Base-by-base conservation (phyloP, 192 early-diverging fungal species). In the Pilobolus umbonatus region DNA sequence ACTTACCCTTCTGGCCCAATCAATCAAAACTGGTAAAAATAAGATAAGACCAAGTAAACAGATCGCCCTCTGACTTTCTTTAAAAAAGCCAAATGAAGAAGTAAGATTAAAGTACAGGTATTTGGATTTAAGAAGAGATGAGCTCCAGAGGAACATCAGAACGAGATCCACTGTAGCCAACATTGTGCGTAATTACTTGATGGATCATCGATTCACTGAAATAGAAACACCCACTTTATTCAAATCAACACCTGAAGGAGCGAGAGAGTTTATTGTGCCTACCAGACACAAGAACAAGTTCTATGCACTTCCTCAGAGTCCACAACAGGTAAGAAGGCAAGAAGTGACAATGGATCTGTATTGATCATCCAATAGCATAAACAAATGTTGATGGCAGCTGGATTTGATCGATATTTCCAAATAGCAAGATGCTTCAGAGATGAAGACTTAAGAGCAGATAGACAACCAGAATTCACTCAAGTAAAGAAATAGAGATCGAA, bases 401-500 rank as follows among this genome's bases (percentile, higher is more conserved):
- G 90, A 1, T 79, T 93, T 15, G 94, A 96, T 64, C 78, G 88
- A 42, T 96, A 96, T 74, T 96, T 84, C 67, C 94, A 96, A 73
- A 85, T 96, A 47, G 94, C 92, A 3, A 80, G 88, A 15, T 96
- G 94, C 62, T 96, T 93, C 62, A 76, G 94, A 46, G 94, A 96
- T 56, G 94, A 96, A 49, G 88, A 90, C 64, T 65, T 88, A 44
- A 80, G 92, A 7, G 80, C 90, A 0, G 92, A 96, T 67, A 80
- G 94, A 24, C 94, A 96, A 64, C 92, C 92, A 15, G 94, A 96
- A 65, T 96, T 96, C 57, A 96, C 92, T 4, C 94, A 96, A 71
- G 86, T 88, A 74, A 51, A 36, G 6, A 43, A 39, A 14, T 39
- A 49, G n/a, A 9, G 28, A 34, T 29, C 15, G 35, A 30, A 15